Conservation (phyloP, 1,284 basidiomycete genomes). For the Puccinia coronata region DNA sequence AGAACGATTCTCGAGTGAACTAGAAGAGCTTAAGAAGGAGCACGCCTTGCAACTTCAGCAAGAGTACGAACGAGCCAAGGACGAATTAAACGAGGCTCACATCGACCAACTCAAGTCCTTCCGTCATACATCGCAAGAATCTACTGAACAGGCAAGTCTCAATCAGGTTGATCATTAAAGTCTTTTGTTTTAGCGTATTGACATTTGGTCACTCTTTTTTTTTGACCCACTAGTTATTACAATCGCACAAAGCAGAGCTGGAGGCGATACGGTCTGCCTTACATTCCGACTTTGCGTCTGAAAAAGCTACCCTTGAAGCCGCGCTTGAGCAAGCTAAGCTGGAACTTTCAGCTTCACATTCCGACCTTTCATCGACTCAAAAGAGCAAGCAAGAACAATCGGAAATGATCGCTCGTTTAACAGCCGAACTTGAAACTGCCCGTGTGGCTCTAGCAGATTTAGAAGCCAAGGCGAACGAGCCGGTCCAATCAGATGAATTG, state of each 20-base stretch:
- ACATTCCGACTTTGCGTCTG: constrained; percentile 38
- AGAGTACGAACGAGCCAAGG: constrained; percentile 39
- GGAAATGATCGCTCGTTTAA: constrained; percentile 30
- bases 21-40: constrained; percentile 29
- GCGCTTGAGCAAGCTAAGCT: constrained; percentile 35
- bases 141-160: constrained; percentile 36
- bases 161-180: neutral
- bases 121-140: constrained; percentile 42
- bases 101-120: constrained; percentile 39
- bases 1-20: constrained; percentile 14
- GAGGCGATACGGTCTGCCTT: constrained; percentile 34
- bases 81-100: constrained; percentile 34
- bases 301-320: constrained; percentile 31
- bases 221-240: constrained; percentile 18
- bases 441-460: neutral
- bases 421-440: constrained; percentile 11
- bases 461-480: constrained; percentile 10
- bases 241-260: constrained; percentile 36
- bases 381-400: constrained; percentile 25
- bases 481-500: constrained; percentile 23
- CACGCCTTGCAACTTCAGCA: constrained; percentile 10
- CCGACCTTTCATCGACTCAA: constrained; percentile 22
- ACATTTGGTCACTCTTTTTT: neutral
- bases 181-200: neutral
- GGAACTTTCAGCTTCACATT: constrained; percentile 33